phyloP scores from a whole-genome alignment of 495 filamentous ascomycete genomes.

The Lophiotrema nucula region DNA sequence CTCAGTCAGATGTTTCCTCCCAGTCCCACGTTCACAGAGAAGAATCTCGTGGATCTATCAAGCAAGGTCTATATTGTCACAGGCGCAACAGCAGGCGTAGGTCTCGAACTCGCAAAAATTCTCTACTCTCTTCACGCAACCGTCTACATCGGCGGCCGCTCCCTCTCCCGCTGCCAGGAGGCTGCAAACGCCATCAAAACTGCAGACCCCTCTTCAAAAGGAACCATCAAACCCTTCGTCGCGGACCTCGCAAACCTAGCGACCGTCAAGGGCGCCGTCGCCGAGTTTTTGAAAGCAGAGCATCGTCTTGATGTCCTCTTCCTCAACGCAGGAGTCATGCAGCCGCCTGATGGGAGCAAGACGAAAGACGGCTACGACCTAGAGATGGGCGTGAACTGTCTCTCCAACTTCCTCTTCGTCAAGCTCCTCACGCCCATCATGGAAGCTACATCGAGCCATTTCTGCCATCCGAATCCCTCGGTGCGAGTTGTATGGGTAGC shows the following conservation, averaged over 20 bases:
- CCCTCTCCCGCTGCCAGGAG: constrained; percentile 28
- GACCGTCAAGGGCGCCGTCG: constrained; percentile 46
- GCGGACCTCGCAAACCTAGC: constrained; percentile 48
- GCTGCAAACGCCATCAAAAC: constrained; percentile 42
- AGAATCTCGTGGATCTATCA: constrained; percentile 16
- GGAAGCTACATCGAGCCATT: background rate
- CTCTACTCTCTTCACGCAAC: constrained; percentile 45
- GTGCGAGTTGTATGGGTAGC: constrained; percentile 23
- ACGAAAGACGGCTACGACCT: constrained; percentile 23
- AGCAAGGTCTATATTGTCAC: constrained; percentile 33
- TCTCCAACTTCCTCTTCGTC: constrained; percentile 20
- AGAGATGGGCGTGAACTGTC: constrained; percentile 22
- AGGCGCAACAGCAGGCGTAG: constrained; percentile 37
- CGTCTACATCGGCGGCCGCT: constrained; percentile 46
- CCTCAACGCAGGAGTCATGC: constrained; percentile 53
- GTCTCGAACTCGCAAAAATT: constrained; percentile 45
- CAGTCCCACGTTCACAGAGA: constrained; percentile 19
- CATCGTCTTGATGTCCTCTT: constrained; percentile 51
- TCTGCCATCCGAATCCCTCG: constrained; percentile 3
- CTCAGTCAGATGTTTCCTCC: constrained; percentile 27
- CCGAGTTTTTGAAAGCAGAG: constrained; percentile 45
- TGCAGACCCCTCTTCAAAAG: constrained; percentile 28
- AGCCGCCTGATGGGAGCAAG: constrained; percentile 41
- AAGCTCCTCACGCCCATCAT: constrained; percentile 11
- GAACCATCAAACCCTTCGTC: constrained; percentile 44